Base-by-base conservation (phyloP, 192 early-diverging fungal genomes). In the Coemansia sp. region DNA sequence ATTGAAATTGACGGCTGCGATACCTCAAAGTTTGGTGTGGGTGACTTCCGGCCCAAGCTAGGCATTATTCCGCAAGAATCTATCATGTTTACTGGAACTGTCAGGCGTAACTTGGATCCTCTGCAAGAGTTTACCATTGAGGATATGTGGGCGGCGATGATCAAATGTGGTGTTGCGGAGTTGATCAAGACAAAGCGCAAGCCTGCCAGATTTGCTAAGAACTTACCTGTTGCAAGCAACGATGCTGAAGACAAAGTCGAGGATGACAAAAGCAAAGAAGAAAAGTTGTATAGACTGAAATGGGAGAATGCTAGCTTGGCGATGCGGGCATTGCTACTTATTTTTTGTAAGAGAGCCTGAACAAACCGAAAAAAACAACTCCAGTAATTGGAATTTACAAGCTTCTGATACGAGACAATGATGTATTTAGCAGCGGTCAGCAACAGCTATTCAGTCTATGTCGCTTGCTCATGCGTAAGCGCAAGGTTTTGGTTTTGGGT, bases 1-100 rank as follows among this genome's bases (percentile, higher is more conserved):
- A n/a, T n/a, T 57, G 13, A 46, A 3, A 88, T 94, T 62, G 94
- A 94, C 65, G 92, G 86, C 14, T 51, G 87, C 16, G 87, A 93
- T 68, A 91, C 91, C 34, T 68, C 81, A 3, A 72, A 77, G 5
- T 63, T 94, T 8, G 92, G 91, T 0, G 53, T 76, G 48, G 16
- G 64, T 45, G 37, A 72, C 88, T 19, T 79, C 75, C 54, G 70
- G 53, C 71, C 79, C 2, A 70, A 68, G 35, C 54, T 90, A 29
- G 83, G 87, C 19, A 87, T 89, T 36, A 88, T 90, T 48, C 89
- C 88, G 2, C 89, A 90, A 68, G 91, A 92, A 27, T 82, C 89
- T 0, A 72, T 81, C 4, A 60, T 90, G 29, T 88, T 91, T 63
- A 77, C 77, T 33, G 91, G 91, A 1, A 85, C 89, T 2, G 27